phyloP scores from a whole-genome alignment of 352 stramenopile genomes.

The Globisporangium perplexum region DNA sequence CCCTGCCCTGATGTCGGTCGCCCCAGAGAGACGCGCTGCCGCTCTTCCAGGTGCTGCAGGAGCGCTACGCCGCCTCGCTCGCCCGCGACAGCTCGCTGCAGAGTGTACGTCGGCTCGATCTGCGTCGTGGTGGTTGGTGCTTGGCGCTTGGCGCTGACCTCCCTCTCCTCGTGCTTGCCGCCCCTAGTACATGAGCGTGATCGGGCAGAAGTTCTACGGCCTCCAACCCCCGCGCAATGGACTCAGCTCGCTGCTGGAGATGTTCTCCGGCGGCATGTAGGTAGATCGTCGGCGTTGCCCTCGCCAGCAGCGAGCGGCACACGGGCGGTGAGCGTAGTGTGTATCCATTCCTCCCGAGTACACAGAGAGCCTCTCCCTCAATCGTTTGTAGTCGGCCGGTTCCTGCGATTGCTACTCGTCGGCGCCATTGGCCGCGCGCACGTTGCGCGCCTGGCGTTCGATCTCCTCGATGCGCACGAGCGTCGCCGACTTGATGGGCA shows the following conservation, averaged over 20 bases:
- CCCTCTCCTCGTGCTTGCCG: background rate
- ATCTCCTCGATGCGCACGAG: constrained; percentile 84
- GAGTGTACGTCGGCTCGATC: constrained; percentile 75
- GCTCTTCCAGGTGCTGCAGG: constrained; percentile 84
- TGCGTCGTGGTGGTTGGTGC: constrained; percentile 6
- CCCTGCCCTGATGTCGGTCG: too few relatives aligned
- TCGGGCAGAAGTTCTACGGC: constrained; percentile 84
- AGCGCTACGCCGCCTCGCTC: constrained; percentile 70
- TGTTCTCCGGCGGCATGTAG: constrained; percentile 81
- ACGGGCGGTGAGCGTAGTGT: too few relatives aligned
- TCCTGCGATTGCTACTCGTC: constrained; percentile 1
- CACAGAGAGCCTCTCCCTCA: background rate
- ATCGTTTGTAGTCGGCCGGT: too few relatives aligned
- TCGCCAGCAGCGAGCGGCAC: background rate
- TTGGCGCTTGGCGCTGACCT: background rate
- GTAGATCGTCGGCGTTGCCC: background rate
- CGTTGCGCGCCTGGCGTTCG: constrained; percentile 57
- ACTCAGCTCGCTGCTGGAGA: constrained; percentile 78
- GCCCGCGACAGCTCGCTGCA: constrained; percentile 69
- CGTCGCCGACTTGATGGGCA: constrained; percentile 87
- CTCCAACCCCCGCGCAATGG: constrained; percentile 72
- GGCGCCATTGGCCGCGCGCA: constrained; percentile 6
- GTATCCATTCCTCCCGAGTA: background rate
- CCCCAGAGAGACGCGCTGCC: constrained; percentile 76
- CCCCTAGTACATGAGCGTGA: constrained; percentile 73